These are phyloP conservation scores for Piromyces finnis DNA, from an alignment of 192 early-diverging fungal species.

Conservation along the genomic window DNA sequence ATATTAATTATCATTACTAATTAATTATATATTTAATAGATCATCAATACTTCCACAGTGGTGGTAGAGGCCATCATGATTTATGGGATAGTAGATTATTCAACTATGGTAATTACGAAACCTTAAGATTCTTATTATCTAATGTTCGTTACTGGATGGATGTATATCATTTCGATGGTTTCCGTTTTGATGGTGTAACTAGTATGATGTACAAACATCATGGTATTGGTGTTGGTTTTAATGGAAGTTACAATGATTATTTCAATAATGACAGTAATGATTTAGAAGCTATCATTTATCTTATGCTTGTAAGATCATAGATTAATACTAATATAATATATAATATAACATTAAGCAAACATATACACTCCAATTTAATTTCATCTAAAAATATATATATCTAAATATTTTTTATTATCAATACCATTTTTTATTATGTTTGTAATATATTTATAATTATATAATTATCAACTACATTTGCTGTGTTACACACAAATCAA, in stretches of 20 bases:
- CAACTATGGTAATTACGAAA: constrained; percentile 86
- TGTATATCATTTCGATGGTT: constrained; percentile 78
- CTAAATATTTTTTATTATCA: no score
- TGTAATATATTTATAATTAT: no score
- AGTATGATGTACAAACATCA: constrained; percentile 93
- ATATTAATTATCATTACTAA: no score
- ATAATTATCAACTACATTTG: no score
- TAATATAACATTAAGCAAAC: no score
- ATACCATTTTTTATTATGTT: no score
- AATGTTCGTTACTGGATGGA: constrained; percentile 89
- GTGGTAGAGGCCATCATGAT: constrained; percentile 66
- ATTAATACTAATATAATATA: no score
- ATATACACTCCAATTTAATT: no score
- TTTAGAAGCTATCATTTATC: constrained; percentile 66
- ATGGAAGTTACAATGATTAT: constrained; percentile 86
- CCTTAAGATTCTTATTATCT: constrained; percentile 79
- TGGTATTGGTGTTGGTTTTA: constrained; percentile 83
- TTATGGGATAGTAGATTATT: constrained; percentile 88
- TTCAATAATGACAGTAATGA: constrained; percentile 66
- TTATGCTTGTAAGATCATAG: constrained; percentile 39
- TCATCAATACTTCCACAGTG: constrained; percentile 90
- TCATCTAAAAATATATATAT: no score
- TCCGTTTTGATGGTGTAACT: constrained; percentile 98
- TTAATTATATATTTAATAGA: constrained; percentile 12
- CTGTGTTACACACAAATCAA: no score